Percentiles rank a stretch among this genome's conserved stretches.
phyloP scores from a whole-genome alignment of 2,329 filamentous ascomycete genomes.

The Ophidiomyces ophidiicola region DNA sequence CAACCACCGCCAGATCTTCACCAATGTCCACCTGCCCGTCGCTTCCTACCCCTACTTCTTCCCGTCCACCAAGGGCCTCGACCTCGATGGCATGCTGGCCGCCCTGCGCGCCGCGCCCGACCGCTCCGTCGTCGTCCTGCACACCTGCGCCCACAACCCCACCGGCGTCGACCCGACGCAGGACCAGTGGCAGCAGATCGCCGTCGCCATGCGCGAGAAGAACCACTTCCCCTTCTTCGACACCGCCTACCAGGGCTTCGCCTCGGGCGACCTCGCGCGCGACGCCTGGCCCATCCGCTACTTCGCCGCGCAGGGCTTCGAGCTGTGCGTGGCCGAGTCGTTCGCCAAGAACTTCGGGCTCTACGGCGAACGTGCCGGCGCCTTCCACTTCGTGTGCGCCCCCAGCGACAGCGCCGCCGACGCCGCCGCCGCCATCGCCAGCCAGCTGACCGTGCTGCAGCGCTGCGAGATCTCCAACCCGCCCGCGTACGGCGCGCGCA shows the following conservation, averaged over 20 bases:
- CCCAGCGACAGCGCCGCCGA: slow-evolving; percentile 55
- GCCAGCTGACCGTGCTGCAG: slow-evolving; percentile 86
- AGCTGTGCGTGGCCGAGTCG: slow-evolving; percentile 47
- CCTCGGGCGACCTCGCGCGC: slow-evolving; percentile 70
- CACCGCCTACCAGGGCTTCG: slow-evolving; percentile 94
- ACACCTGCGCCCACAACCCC: slow-evolving; percentile 95
- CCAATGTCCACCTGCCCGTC: slow-evolving; percentile 68
- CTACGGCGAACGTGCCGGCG: slow-evolving; percentile 90
- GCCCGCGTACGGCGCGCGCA: slow-evolving; percentile 82
- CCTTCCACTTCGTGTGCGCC: slow-evolving; percentile 82
- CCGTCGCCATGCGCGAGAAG: slow-evolving; percentile 60
- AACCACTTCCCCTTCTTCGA: slow-evolving; percentile 97
- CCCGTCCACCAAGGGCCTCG: slow-evolving; percentile 74
- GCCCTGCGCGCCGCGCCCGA: slow-evolving; percentile 59
- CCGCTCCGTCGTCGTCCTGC: slow-evolving; percentile 75
- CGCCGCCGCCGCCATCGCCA: slow-evolving; percentile 55
- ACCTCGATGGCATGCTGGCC: slow-evolving; percentile 77
- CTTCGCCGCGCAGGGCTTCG: slow-evolving; percentile 86
- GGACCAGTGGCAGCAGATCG: slow-evolving; percentile 89
- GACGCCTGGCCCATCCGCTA: slow-evolving; percentile 90
- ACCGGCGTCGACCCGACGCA: slow-evolving; percentile 90
- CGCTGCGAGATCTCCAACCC: slow-evolving; percentile 96
- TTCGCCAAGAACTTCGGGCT: slow-evolving; percentile 63
- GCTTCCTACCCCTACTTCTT: slow-evolving; percentile 90
- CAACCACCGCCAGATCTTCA: slow-evolving; percentile 98